Base-by-base conservation (phyloP, 2,329 filamentous ascomycete species). In the Aspergillus nomiae region DNA sequence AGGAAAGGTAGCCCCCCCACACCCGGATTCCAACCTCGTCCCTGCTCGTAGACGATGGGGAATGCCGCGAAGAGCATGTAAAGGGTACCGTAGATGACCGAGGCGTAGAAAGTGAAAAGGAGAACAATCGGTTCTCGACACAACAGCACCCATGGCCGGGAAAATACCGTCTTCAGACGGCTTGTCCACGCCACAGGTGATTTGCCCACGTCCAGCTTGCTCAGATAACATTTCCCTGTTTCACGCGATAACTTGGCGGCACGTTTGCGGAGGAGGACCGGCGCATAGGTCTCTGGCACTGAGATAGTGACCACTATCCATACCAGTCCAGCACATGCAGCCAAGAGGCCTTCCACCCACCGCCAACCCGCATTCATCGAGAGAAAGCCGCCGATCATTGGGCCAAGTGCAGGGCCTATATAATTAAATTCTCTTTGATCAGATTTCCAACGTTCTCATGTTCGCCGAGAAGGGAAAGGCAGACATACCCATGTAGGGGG, bases 31-130 rank as follows among this genome's bases (percentile, higher is more conserved):
- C 58, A 60, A 19, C 58, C 60, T 36, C 60, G 60, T 11, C 24
- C 26, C 12, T 58, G 34, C 19, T 62, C 46, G n/a, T 58, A 62
- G 36, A 62, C 60, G 48, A 62, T 58, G 11, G 60, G 60, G 46
- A 58, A 58, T 26, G 46, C 60, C n/a, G 45, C 36, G 34, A 62
- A 58, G 60, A 62, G 45, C 55, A 62, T 58, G 48, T 62, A 62
- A 3, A 62, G 46, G 0, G 60, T 62, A 24, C 60, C 60, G 36
- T 58, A 62, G 26, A 62, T 54, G 21, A 62, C 58, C 46, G 60
- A 56, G 38, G 58, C 54, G 28, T 62, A 62, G 46, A 58, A 32
- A 9, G 60, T 46, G 24, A 58, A 48, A 5, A 62, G 55, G 10
- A 58, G 28, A 19, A 62, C 60, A 19, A 62, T 62, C 2, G 60